Conservation (phyloP, 2,329 filamentous ascomycete genomes). For the Colletotrichum truncatum region DNA sequence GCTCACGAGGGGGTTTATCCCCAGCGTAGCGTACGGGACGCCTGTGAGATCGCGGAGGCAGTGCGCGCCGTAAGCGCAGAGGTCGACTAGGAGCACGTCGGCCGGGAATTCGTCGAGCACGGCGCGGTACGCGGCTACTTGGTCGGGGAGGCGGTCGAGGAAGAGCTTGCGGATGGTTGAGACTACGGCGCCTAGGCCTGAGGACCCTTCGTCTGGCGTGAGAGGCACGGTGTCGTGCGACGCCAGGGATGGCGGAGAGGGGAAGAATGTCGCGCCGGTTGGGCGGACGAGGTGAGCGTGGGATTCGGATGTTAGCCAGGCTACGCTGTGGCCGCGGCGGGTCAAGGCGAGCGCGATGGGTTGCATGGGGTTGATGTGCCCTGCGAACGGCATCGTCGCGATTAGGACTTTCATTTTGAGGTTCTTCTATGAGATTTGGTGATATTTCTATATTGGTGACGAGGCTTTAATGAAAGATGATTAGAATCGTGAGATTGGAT, state of each 20-base stretch:
- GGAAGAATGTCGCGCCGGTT: not conserved
- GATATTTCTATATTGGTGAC: no score
- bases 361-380: slow-evolving; percentile 8
- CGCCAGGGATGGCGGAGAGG: not conserved
- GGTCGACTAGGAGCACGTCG: not conserved
- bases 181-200: not conserved
- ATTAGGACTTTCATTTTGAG: slow-evolving; percentile 20
- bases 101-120: not conserved
- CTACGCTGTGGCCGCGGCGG: slow-evolving; percentile 9
- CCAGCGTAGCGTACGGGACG: slow-evolving; percentile 7
- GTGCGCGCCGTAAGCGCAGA: not conserved
- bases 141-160: slow-evolving; percentile 1
- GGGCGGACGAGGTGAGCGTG: slow-evolving; percentile 1
- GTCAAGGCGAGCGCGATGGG: slow-evolving; percentile 13
- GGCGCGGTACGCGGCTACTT: slow-evolving; percentile 6
- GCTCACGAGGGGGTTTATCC: slow-evolving; percentile 19
- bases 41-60: slow-evolving; percentile 4
- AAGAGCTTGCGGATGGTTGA: slow-evolving; percentile 9
- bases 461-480: no score
- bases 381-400: slow-evolving; percentile 10
- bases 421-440: no score
- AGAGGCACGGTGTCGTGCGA: not conserved
- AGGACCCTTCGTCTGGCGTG: not conserved
- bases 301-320: slow-evolving; percentile 13
- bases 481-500: not conserved